phyloP scores from a whole-genome alignment of 2,329 filamentous ascomycete species.

The Escovopsis sp. region DNA sequence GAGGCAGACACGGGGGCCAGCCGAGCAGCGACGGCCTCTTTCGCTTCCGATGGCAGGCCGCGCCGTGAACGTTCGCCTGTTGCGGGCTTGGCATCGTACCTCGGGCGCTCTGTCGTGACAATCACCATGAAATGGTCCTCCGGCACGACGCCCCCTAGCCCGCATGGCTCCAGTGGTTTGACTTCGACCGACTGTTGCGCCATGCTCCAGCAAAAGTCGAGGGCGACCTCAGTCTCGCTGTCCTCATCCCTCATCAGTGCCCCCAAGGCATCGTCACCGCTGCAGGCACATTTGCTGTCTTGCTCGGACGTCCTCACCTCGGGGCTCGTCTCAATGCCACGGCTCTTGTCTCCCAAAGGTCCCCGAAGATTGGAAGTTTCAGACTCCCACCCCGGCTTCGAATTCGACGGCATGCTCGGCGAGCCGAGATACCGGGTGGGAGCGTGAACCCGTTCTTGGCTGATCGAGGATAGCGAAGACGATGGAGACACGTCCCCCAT shows the following conservation, averaged over 20 bases:
- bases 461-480: slow-evolving; percentile 34
- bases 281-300: slow-evolving; percentile 5
- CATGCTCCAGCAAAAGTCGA: slow-evolving; percentile 33
- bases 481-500: slow-evolving; percentile 32
- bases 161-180: slow-evolving; percentile 37
- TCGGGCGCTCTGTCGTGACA: slow-evolving; percentile 34
- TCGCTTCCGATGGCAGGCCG: slow-evolving; percentile 15
- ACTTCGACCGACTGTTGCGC: slow-evolving; percentile 24
- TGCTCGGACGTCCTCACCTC: slow-evolving; percentile 19
- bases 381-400: slow-evolving; percentile 18
- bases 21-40: slow-evolving; percentile 26
- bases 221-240: slow-evolving; percentile 24
- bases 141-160: slow-evolving; percentile 42
- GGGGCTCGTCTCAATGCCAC: slow-evolving; percentile 16
- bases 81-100: slow-evolving; percentile 9
- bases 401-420: slow-evolving; percentile 19
- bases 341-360: slow-evolving; percentile 18
- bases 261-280: no score
- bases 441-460: slow-evolving; percentile 17
- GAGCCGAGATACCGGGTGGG: slow-evolving; percentile 10
- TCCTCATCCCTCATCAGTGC: slow-evolving; percentile 10
- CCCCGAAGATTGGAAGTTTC: slow-evolving; percentile 35
- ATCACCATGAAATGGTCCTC: slow-evolving; percentile 50
- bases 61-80: background rate
- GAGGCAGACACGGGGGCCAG: slow-evolving; percentile 28